Evolutionary conservation across 1,284 basidiomycete species (phyloP), one percentile per base, ranked within the genome.

Genomic region (Papiliotrema flavescens): DNA sequence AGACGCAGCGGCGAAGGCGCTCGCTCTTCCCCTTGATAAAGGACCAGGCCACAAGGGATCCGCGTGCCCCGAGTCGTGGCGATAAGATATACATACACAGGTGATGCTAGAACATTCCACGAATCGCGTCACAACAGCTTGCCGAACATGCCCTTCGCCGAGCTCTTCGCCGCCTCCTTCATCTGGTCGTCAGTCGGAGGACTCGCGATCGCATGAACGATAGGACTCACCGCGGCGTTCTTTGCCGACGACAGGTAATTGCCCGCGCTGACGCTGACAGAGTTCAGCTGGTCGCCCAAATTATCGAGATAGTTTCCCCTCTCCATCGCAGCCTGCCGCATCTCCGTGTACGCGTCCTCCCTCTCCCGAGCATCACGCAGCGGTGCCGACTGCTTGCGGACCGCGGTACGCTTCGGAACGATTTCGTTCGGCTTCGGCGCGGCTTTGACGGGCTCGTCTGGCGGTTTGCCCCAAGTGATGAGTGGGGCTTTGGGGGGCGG

Each of bases 151-250:
- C 68, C 64, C 42, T 65, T 73, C 0, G 67, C 70, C 1, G 69
- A 66, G 14, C 56, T 63, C 65, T 75, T 76, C 8, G 71, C 76
- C 5, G 67, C 56, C 56, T 76, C 73, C 54, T 75, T 75, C 56
- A 72, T 57, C 60, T 73, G 7, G 13, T 22, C 42, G 28, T 49
- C 41, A 42, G 43, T 5, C n/a, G 6, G n/a, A 11, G 37, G 13
- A 15, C 13, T 15, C 28, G 35, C 23, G 42, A 32, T 26, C 20
- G 22, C 43, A 2, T 4, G 40, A 19, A 28, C 3, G 14, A 13
- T 11, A 22, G n/a, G 20, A 63, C 69, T 59, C 47, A 71, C 65
- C 40, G 73, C 76, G 2, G 69, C 47, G 35, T 71, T 73, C 50
- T 63, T 62, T 4, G 75, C 75, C 42, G 69, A 64, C 22, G 51